Evolutionary conservation across 192 early-diverging fungal species (phyloP).

Genomic region (Linnemannia hyalina): DNA sequence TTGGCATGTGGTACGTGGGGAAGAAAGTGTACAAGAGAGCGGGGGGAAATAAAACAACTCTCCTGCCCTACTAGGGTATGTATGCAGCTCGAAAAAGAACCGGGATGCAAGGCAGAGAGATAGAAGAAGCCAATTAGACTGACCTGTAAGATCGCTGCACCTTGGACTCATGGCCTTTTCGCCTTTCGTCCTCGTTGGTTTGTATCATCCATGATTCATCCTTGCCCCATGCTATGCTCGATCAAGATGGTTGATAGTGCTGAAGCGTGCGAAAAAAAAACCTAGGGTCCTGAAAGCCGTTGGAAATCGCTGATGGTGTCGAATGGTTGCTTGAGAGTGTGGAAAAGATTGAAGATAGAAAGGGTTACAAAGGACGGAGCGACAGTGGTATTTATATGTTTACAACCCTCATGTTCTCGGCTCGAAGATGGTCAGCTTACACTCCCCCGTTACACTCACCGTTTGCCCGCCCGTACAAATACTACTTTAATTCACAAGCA

Average conservation of each 20-base stretch:
- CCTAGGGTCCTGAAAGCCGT: not conserved
- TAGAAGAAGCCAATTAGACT: not conserved
- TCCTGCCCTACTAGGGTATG: not conserved
- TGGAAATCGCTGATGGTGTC: too few relatives aligned
- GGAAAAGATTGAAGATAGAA: not conserved
- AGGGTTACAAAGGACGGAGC: not conserved
- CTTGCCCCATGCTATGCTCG: not conserved
- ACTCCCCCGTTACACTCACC: not conserved
- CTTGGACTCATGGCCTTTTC: not conserved
- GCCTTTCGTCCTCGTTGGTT: not conserved
- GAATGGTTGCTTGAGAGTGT: not conserved
- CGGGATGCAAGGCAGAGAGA: not conserved
- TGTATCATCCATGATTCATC: slow-evolving; percentile 2
- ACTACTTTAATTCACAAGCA: not conserved
- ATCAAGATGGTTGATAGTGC: not conserved
- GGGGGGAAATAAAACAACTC: not conserved
- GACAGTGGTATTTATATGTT: not conserved
- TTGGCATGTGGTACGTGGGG: not conserved
- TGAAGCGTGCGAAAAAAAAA: not conserved
- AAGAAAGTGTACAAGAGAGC: not conserved
- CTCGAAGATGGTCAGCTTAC: not conserved
- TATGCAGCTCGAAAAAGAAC: slow-evolving; percentile 2
- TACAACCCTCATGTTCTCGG: not conserved
- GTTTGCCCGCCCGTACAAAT: not conserved
- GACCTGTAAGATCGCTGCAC: not conserved